Evolutionary conservation across 495 filamentous ascomycete genomes (phyloP), one percentile per base, ranked within the genome.

Genomic region (Sordaria brevicollis): DNA sequence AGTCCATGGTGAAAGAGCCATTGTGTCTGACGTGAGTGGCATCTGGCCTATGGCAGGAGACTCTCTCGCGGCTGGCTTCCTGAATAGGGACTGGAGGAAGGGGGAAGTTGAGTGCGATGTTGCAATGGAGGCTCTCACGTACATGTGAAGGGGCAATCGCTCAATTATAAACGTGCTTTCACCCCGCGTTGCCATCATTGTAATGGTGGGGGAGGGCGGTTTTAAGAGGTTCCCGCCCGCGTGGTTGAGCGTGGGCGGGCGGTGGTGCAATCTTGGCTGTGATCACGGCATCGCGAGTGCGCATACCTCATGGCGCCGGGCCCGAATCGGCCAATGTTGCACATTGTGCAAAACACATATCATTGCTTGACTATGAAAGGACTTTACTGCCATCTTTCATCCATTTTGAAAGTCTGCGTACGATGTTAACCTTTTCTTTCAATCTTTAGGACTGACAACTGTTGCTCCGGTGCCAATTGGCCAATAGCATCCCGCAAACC

Each of bases 21-120:
- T 65, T 4, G 8, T 37, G 8, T 67, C 65, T 78, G 76, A 69
- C 76, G 76, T 76, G 75, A 70, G 72, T 38, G 35, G 41, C 37
- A 11, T 13, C 21, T 29, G 35, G 21, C 67, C 68, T 65, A 71
- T 74, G 34, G 65, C 13, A 37, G 17, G 41, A 54, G 65, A 29
- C 35, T 36, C 17, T 31, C 19, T 49, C 35, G 15, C 25, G 21
- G 65, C 25, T 39, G 11, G 35, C 9, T n/a, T 41, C 21, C 41
- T 65, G 66, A 15, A 68, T 41, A 19, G 41, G 31, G 15, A 62
- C 62, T 19, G 13, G 17, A 13, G 25, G 11, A 9, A 21, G 13
- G 17, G n/a, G 38, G 8, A 39, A 65, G 34, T n/a, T 33, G 39
- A 43, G 49, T 57, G 29, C 11, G 31, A 54, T 69, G 36, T 34